Conservation (phyloP, 2,329 filamentous ascomycete genomes). For the Pestalotiopsis sp. region DNA sequence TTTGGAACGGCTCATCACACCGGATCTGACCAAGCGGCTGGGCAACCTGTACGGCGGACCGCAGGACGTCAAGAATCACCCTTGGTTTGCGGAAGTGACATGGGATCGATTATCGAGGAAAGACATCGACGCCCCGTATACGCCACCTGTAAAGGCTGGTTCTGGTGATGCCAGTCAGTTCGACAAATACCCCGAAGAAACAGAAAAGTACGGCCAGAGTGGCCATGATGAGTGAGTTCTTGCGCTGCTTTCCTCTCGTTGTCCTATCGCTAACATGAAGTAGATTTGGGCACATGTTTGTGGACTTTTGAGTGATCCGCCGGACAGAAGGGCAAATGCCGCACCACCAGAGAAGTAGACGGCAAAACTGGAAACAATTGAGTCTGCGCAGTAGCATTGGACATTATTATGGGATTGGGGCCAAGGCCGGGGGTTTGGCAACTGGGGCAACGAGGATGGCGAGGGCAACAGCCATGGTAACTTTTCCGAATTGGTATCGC, state of each 20-base stretch:
- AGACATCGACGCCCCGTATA: conserved; percentile 97
- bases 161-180: conserved; percentile 96
- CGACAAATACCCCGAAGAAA: conserved; percentile 96
- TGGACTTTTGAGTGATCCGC: conserved; percentile 61
- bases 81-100: conserved; percentile 96
- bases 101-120: conserved; percentile 94
- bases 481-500: background rate
- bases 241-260: background rate
- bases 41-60: conserved; percentile 91
- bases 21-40: conserved; percentile 90
- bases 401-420: conserved; percentile 10
- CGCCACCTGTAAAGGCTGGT: conserved; percentile 90
- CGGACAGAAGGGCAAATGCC: background rate
- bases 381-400: background rate
- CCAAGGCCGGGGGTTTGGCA: background rate
- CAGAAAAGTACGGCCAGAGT: conserved; percentile 80
- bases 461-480: background rate
- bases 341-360: background rate
- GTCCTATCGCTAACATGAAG: background rate
- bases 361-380: background rate
- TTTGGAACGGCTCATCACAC: conserved; percentile 88
- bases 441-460: background rate
- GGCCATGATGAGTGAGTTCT: conserved; percentile 82
- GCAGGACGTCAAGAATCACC: conserved; percentile 90
- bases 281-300: conserved; percentile 74